phyloP scores from a whole-genome alignment of 352 stramenopile genomes.

The Albugo candida region DNA sequence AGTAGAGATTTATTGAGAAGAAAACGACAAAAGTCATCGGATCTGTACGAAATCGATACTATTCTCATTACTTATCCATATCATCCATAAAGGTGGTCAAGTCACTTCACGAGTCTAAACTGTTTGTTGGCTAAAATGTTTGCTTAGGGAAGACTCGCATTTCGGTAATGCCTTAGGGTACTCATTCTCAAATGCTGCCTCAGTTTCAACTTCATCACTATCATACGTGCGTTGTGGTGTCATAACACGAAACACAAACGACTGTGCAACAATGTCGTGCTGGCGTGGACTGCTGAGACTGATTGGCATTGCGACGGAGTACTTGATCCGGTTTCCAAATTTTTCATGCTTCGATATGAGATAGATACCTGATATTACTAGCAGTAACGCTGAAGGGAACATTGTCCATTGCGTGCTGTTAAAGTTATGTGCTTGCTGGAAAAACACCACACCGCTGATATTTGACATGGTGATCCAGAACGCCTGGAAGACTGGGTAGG shows the following conservation, averaged over 20 bases:
- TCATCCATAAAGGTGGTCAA: too few species aligned
- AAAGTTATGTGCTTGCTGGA: constrained; percentile 71
- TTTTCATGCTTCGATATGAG: constrained; percentile 78
- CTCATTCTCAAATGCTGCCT: too few species aligned
- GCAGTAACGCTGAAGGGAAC: constrained; percentile 45
- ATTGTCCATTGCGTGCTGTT: constrained; percentile 66
- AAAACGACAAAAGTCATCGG: too few species aligned
- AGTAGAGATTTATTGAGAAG: too few species aligned
- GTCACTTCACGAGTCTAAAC: too few species aligned
- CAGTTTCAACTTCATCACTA: neutral
- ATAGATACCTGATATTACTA: constrained; percentile 59
- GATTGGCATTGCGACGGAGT: constrained; percentile 76
- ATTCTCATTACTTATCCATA: too few species aligned
- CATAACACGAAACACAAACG: constrained; percentile 71
- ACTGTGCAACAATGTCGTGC: constrained; percentile 77
- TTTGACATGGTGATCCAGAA: constrained; percentile 81
- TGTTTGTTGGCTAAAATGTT: too few species aligned
- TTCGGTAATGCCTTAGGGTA: too few species aligned
- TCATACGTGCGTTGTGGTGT: constrained; percentile 31
- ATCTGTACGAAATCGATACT: too few species aligned
- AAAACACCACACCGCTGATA: constrained; percentile 75
- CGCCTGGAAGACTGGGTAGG: constrained; percentile 71
- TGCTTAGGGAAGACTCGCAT: too few species aligned
- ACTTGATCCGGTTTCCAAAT: constrained; percentile 77
- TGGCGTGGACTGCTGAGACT: constrained; percentile 65